Percentiles rank a stretch among this genome's conserved stretches.
Evolutionary conservation across 202 grass and related monocot genomes (phyloP).

Genomic region (Panicum hallii): DNA sequence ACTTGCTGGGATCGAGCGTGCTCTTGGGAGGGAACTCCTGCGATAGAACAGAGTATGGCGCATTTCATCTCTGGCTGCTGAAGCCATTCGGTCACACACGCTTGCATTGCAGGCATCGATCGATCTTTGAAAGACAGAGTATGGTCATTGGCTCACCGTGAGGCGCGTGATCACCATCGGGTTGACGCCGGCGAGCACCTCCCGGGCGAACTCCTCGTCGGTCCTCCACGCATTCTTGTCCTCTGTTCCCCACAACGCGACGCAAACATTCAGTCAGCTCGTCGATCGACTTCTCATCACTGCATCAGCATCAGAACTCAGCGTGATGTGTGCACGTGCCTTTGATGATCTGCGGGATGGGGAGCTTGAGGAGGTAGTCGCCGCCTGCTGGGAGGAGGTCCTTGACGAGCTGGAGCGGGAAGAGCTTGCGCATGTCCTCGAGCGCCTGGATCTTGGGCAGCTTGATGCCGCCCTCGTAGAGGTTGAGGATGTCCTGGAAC

Average conservation of each 20-base stretch:
- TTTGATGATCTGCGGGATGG: constrained; percentile 70
- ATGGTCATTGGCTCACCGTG: constrained; percentile 25
- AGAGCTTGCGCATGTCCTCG: constrained; percentile 52
- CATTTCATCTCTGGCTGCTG: not conserved
- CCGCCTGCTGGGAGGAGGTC: constrained; percentile 68
- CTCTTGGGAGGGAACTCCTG: constrained; percentile 83
- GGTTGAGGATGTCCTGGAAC: constrained; percentile 66
- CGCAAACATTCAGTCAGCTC: not conserved
- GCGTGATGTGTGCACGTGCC: not conserved
- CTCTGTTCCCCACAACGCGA: constrained; percentile 26
- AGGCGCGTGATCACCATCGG: constrained; percentile 70
- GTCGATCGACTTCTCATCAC: not conserved
- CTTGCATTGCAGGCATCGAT: not conserved
- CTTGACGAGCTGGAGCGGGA: constrained; percentile 82
- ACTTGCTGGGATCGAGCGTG: constrained; percentile 68
- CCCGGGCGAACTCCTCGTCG: constrained; percentile 83
- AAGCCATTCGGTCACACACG: not conserved
- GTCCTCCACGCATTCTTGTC: constrained; percentile 70
- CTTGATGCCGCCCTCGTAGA: constrained; percentile 77
- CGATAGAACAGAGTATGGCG: not conserved
- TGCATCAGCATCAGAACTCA: too few species aligned
- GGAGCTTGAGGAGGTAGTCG: constrained; percentile 61
- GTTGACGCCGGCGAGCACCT: constrained; percentile 87
- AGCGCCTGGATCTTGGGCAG: constrained; percentile 56
- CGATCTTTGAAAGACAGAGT: not conserved